Evolutionary conservation across 2,329 filamentous ascomycete genomes (phyloP), one percentile per base, ranked within the genome.

Genomic region (Cytospora paraplurivora): DNA sequence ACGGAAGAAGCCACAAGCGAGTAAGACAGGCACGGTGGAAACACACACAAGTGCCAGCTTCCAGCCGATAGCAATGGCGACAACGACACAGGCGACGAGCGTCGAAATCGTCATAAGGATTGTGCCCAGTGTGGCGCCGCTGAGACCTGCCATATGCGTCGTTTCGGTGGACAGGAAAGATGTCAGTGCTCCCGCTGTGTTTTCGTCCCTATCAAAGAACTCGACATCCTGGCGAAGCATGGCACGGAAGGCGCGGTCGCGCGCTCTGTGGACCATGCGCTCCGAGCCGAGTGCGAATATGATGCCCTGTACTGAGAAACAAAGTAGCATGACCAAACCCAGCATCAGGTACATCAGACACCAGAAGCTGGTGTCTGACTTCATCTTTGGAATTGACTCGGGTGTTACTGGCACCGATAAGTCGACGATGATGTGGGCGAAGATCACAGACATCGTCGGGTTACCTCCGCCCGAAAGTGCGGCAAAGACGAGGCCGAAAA

Each of bases 151-250:
- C 35, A 97, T 83, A 71, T 96, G 89, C 0, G 92, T 97, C 0
- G 93, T 93, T 76, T 97, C 91, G 0, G 92, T 96, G 2, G 91
- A 93, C 13, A 97, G 80, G 77, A 96, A 95, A 0, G 90, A 92
- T 0, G 93, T 97, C 70, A 99, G 79, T 0, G 93, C 90, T 68
- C 95, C 95, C 7, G 92, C 88, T 7, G 90, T 93, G 74, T 98
- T 96, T 74, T 95, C 90, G 67, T 96, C 91, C 52, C 82, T 83
- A 75, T 98, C 95, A 70, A 97, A 99, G 76, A 93, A 98, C 34
- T 87, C 81, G 64, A 98, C 93, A 67, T 98, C 95, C 76, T 98
- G 94, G 68, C 93, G 90, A 58, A 98, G 85, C 79, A 98, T 92
- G 32, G 89, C 83, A 37, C 93, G 85, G 80, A 99, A 97, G 7